These are phyloP conservation scores for Emericellopsis atlantica DNA, from an alignment of 2,329 filamentous ascomycete species.

Conservation along the genomic window DNA sequence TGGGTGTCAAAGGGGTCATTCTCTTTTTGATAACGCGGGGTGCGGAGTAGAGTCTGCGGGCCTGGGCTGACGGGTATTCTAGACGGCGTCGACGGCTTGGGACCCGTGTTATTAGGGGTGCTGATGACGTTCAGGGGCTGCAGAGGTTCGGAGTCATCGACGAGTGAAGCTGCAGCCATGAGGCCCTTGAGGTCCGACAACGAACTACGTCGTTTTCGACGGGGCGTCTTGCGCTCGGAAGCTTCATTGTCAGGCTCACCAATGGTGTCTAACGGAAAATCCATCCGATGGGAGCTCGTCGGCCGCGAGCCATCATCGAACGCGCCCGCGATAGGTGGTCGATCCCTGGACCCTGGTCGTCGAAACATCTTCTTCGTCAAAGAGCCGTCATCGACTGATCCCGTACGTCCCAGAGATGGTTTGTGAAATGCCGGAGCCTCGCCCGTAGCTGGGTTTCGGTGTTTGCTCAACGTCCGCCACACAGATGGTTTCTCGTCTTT, in stretches of 20 bases:
- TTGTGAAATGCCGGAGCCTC: conserved; percentile 55
- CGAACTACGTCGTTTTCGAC: conserved; percentile 80
- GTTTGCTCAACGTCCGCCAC: conserved; percentile 81
- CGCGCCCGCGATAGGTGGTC: conserved; percentile 47
- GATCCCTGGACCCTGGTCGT: conserved; percentile 43
- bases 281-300: conserved; percentile 41
- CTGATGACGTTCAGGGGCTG: conserved; percentile 40
- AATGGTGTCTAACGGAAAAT: conserved; percentile 45
- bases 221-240: conserved; percentile 26
- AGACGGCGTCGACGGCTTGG: conserved; percentile 29
- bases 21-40: conserved; percentile 34
- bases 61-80: conserved; percentile 39
- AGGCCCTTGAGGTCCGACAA: conserved; percentile 71
- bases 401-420: conserved; percentile 54
- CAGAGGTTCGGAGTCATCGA: conserved; percentile 14
- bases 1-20: conserved; percentile 17
- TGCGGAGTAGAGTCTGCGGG: conserved; percentile 21
- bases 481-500: conserved; percentile 67
- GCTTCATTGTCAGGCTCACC: conserved; percentile 40
- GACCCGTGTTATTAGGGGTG: conserved; percentile 43
- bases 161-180: conserved; percentile 47
- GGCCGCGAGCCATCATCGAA: conserved; percentile 48
- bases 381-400: conserved; percentile 62
- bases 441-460: conserved; percentile 46
- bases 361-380: conserved; percentile 21